Evolutionary conservation across 495 filamentous ascomycete genomes (phyloP).

Genomic region (Podospora pseudoanserina): DNA sequence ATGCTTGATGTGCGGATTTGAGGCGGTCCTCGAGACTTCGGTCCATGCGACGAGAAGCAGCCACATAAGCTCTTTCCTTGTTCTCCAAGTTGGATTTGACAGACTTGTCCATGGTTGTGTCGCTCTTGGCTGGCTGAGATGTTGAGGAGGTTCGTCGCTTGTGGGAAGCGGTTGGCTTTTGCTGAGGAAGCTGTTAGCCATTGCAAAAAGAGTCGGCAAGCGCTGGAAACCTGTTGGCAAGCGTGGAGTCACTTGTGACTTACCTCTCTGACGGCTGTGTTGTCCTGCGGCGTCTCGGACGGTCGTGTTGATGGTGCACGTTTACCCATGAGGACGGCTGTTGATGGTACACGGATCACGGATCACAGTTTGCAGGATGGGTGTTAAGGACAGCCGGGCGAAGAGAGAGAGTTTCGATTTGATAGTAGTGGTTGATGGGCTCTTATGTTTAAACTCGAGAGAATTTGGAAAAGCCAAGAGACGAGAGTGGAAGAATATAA

Average conservation of each 20-base stretch:
- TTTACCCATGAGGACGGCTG: background rate
- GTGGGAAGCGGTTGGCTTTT: background rate
- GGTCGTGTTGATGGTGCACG: background rate
- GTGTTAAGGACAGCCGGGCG: background rate
- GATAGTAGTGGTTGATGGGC: no score
- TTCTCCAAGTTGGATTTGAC: slow-evolving; percentile 74
- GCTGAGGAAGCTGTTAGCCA: background rate
- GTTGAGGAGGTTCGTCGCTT: background rate
- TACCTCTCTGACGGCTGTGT: background rate
- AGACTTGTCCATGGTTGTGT: slow-evolving; percentile 40
- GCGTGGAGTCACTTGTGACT: background rate
- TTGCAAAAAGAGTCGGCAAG: background rate
- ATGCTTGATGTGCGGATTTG: slow-evolving; percentile 83
- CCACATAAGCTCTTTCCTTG: slow-evolving; percentile 91
- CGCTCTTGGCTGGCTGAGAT: background rate
- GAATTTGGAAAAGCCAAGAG: no score
- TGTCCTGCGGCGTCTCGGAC: background rate
- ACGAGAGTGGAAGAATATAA: no score
- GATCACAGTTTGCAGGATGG: background rate
- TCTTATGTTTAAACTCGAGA: no score
- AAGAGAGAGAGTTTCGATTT: no score
- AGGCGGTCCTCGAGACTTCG: slow-evolving; percentile 85
- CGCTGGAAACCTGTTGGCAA: background rate
- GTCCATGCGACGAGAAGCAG: slow-evolving; percentile 87
- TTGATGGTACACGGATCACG: background rate